Evolutionary conservation across 2,329 filamentous ascomycete genomes (phyloP).

Genomic region (Venturia asperata): DNA sequence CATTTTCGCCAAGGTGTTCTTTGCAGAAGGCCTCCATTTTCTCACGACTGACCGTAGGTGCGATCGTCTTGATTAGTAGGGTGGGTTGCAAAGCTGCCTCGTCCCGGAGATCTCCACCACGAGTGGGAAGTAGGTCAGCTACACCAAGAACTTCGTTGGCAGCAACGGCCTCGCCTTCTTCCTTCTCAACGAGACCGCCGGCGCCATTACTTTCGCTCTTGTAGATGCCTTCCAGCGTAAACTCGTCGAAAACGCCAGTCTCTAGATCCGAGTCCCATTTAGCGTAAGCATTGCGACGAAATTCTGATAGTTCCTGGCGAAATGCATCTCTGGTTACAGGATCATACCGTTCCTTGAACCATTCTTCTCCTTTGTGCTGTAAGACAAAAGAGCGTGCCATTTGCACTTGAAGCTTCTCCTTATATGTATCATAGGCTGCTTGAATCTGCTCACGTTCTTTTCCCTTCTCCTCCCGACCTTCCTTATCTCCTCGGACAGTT

Average conservation of each 20-base stretch:
- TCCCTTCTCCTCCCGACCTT: constrained; percentile 65
- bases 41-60: constrained; percentile 85
- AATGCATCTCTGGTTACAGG: constrained; percentile 72
- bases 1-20: constrained; percentile 82
- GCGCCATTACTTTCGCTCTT: constrained; percentile 87
- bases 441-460: constrained; percentile 75
- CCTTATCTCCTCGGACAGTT: constrained; percentile 56
- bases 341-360: constrained; percentile 94
- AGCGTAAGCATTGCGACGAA: constrained; percentile 68
- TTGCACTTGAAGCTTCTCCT: constrained; percentile 56
- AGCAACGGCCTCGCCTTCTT: constrained; percentile 88
- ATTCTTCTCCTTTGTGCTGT: constrained; percentile 91
- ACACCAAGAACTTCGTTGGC: constrained; percentile 90
- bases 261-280: constrained; percentile 89
- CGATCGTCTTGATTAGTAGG: constrained; percentile 94
- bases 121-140: constrained; percentile 77
- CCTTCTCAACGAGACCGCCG: constrained; percentile 81
- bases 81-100: constrained; percentile 85
- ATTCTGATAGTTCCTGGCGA: constrained; percentile 68
- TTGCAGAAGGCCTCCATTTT: constrained; percentile 94
- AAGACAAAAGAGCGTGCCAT: constrained; percentile 88
- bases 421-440: constrained; percentile 58
- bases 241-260: constrained; percentile 82
- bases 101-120: constrained; percentile 79
- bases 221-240: constrained; percentile 86